A percentile compares a stretch with the other conserved stretches of the same genome.
Conservation (phyloP, 441 rosid species). For the Mallotus japonicus region DNA sequence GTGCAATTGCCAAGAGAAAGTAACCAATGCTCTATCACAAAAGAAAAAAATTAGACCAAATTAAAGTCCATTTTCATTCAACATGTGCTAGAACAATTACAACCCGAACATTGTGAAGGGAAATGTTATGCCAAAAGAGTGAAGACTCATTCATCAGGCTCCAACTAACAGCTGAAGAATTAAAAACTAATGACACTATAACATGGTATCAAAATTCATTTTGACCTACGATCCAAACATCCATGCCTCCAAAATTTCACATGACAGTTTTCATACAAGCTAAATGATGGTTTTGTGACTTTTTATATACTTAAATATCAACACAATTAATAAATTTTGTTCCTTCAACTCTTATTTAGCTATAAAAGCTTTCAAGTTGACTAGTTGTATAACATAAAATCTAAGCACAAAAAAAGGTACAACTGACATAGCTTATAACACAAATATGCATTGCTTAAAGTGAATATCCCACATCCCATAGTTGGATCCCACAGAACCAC, state of each 20-base stretch:
- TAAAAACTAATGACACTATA: neutral
- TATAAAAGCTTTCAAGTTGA: neutral
- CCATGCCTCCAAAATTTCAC: neutral
- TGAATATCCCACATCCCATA: too few species aligned
- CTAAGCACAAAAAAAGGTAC: too few species aligned
- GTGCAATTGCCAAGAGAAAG: constrained; percentile 77
- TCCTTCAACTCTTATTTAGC: neutral
- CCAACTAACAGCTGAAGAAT: neutral
- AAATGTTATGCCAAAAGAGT: neutral
- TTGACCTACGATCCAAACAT: neutral
- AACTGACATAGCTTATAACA: too few species aligned
- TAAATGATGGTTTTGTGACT: neutral
- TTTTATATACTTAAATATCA: neutral
- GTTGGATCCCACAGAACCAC: too few species aligned
- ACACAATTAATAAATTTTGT: neutral
- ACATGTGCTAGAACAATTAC: neutral
- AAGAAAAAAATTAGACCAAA: constrained; percentile 25
- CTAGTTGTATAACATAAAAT: too few species aligned
- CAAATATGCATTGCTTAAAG: too few species aligned
- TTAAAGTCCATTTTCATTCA: constrained; percentile 17
- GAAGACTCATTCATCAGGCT: neutral
- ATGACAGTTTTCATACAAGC: neutral
- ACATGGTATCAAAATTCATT: neutral
- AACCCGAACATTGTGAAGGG: neutral
- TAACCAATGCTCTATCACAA: constrained; percentile 63